Percentiles rank a stretch among this genome's conserved stretches.
These are phyloP conservation scores for Penicillium bovifimosum DNA, from an alignment of 495 filamentous ascomycete species.

Conservation along the genomic window DNA sequence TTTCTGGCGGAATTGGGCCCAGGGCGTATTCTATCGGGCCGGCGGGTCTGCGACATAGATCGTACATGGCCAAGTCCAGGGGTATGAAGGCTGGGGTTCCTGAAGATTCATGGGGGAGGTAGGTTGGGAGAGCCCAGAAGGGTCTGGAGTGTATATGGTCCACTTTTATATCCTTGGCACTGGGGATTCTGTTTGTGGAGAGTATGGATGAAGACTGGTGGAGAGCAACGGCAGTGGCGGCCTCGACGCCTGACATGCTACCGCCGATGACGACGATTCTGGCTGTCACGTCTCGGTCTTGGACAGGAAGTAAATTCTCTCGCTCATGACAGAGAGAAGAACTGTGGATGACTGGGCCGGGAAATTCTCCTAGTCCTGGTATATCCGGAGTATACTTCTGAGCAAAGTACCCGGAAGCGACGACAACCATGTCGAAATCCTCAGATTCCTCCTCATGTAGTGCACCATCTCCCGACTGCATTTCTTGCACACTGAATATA, in stretches of 20 bases:
- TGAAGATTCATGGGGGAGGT: conserved; percentile 43
- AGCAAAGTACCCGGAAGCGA: conserved; percentile 75
- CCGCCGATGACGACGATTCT: conserved; percentile 69
- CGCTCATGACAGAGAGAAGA: conserved; percentile 39
- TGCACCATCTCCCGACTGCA: not conserved
- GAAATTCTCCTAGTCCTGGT: conserved; percentile 26
- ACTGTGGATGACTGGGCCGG: conserved; percentile 52
- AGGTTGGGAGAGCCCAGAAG: conserved; percentile 67
- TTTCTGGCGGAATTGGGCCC: conserved; percentile 53
- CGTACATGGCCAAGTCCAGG: conserved; percentile 70
- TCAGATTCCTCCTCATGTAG: conserved; percentile 17
- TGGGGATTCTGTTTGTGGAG: conserved; percentile 30
- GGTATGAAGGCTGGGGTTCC: conserved; percentile 58
- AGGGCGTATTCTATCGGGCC: conserved; percentile 52
- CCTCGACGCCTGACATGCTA: conserved; percentile 77
- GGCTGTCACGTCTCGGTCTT: not conserved
- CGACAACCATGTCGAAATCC: conserved; percentile 65
- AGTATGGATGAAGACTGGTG: conserved; percentile 56
- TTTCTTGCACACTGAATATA: conserved; percentile 2
- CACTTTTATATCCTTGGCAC: conserved; percentile 36
- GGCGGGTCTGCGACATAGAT: conserved; percentile 54
- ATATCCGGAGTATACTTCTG: conserved; percentile 50
- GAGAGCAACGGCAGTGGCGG: conserved; percentile 64
- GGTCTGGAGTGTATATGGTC: conserved; percentile 66
- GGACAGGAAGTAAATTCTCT: conserved; percentile 11